These are phyloP conservation scores for Neofusicoccum ribis DNA, from an alignment of 2,329 filamentous ascomycete species.

Conservation along the genomic window DNA sequence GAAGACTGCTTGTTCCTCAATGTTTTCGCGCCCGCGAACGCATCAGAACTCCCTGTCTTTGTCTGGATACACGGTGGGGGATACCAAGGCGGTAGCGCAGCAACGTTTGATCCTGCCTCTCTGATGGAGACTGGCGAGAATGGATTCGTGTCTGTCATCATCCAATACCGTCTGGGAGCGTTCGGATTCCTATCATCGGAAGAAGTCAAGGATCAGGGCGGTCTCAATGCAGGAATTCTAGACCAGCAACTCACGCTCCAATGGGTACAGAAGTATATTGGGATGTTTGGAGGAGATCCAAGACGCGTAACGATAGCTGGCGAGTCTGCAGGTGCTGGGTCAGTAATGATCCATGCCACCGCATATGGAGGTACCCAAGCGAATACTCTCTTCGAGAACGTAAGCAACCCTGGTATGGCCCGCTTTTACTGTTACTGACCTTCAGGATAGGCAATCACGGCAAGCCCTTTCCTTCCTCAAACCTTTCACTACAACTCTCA, in stretches of 20 bases:
- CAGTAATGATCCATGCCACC: constrained; percentile 40
- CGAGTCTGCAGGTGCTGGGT: constrained; percentile 41
- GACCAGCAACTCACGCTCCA: constrained; percentile 54
- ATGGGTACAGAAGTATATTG: constrained; percentile 54
- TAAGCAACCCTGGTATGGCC: too few species aligned
- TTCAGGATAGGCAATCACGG: constrained; percentile 20
- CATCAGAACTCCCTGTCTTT: constrained; percentile 55
- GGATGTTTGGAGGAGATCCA: constrained; percentile 48
- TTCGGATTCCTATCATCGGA: constrained; percentile 64
- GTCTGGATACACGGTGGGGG: constrained; percentile 63
- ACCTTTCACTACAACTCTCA: constrained; percentile 54
- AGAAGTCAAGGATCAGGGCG: constrained; percentile 48
- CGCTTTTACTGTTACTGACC: not conserved
- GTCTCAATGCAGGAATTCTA: constrained; percentile 43
- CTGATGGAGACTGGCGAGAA: constrained; percentile 54
- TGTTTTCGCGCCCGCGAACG: constrained; percentile 47
- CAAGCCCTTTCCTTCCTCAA: constrained; percentile 59
- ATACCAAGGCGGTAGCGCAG: constrained; percentile 60
- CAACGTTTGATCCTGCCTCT: constrained; percentile 59
- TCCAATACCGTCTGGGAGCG: constrained; percentile 60
- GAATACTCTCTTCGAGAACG: constrained; percentile 21
- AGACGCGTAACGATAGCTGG: constrained; percentile 36
- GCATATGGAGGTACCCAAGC: constrained; percentile 35
- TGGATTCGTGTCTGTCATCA: constrained; percentile 53
- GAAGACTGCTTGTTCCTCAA: constrained; percentile 65